Base-by-base conservation (phyloP, 768 basidiomycete genomes). In the Boletus barrowsii region DNA sequence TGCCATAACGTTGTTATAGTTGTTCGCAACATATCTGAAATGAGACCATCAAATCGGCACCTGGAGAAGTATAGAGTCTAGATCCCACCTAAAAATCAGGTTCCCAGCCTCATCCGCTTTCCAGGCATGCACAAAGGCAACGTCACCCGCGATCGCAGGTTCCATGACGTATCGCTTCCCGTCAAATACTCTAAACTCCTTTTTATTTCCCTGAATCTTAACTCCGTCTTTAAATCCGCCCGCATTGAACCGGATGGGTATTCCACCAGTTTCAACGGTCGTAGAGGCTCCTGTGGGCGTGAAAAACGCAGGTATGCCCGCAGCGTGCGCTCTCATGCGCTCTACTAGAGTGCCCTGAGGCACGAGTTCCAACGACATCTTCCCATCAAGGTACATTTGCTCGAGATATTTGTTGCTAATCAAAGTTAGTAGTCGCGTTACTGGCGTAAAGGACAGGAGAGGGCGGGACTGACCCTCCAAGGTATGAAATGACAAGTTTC, bases 341-440 rank as follows among this genome's bases (percentile, higher is more conserved):
- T 93, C 93, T 15, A 87, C 88, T n/a, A 96, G 82, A 5, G 90
- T 93, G 3, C 93, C 93, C 70, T 94, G 93, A 3, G 92, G 93
- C 17, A 90, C 88, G 20, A 95, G 84, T 66, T 95, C 93, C 18
- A 93, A 73, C 10, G 87, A 86, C 59, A 96, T 87, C 59, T 85
- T 72, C 47, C 93, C 93, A 35, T 79, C 77, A 41, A 94, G 79
- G 72, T 91, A 96, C 55, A 86, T 75, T 15, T 78, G 69, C 71
- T 93, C 90, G 54, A 94, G 92, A 56, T 82, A 79, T 73, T 93
- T 92, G 75, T 92, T 93, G 47, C 88, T 90, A 63, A 39, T 30
- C 20, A 56, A 24, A 32, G 37, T 36, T 22, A 50, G 11, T 22
- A 30, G 5, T 10, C n/a, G 39, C 20, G 17, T 45, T 26, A 14